Evolutionary conservation across 495 filamentous ascomycete genomes (phyloP), one percentile per base, ranked within the genome.

Genomic region (Cercophora newfieldiana): DNA sequence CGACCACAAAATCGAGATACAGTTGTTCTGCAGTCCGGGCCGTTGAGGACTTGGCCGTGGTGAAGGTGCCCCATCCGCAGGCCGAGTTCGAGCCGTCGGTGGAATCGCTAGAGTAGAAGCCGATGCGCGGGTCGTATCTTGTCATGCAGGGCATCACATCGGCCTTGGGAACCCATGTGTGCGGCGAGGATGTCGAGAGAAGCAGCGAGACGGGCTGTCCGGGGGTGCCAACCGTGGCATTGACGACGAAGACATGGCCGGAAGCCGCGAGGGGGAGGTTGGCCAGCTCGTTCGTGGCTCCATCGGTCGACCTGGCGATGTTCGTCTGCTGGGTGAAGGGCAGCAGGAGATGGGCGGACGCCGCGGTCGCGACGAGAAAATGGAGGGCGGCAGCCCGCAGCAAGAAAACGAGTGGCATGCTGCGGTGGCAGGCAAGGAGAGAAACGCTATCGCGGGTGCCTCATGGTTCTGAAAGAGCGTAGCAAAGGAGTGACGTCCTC

Each of bases 381-480:
- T 29, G 26, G 12, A 65, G 55, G 33, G 64, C 64, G 54, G 55
- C 64, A 47, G 56, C 59, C 64, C 64, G 55, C 64, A 67, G 59
- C 55, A 58, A 59, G n/a, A 62, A 63, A 67, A 67, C 58, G 59
- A 67, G 59, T 67, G 65, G 62, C 65, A 67, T 67, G 59, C 65
- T 67, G 65, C 65, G 65, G 47, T 57, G 22, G 44, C 59, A 61
- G 59, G 48, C 44, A 30, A 31, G 47, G 44, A 51, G 28, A 50
- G 59, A 61, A 49, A 33, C 59, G 59, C 59, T 49, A 61, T 49
- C 59, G 47, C 59, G 59, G 59, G 25, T 50, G 44, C 47, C 47
- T 61, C 59, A 61, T 61, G 10, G 59, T 61, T 7, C n/a, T 30
- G 25, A 14, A 44, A 44, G 12, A 44, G 37, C 3, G 37, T 14